Percentiles rank a stretch among this genome's conserved stretches.
Evolutionary conservation across 768 basidiomycete genomes (phyloP).

Genomic region (Pisolithus orientalis): DNA sequence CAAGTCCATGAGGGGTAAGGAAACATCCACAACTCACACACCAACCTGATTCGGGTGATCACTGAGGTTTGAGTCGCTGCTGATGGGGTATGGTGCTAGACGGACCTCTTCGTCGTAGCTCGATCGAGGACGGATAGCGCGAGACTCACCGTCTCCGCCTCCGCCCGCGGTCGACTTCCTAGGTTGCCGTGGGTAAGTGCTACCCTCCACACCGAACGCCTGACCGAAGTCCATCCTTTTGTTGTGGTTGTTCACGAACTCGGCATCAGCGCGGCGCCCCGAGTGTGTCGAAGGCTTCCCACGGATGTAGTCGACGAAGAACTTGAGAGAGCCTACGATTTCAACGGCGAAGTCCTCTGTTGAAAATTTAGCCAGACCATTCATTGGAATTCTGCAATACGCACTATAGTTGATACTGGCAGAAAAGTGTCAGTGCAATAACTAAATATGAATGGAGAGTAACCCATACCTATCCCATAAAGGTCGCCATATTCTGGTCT

Average conservation of each 20-base stretch:
- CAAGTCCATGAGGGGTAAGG: too few relatives aligned
- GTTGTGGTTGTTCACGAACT: conserved; percentile 18
- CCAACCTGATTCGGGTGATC: conserved; percentile 5
- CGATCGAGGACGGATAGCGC: conserved; percentile 9
- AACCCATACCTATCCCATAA: conserved; percentile 52
- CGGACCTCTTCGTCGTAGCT: conserved; percentile 39
- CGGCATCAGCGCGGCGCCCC: conserved; percentile 9
- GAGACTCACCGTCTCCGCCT: conserved; percentile 2
- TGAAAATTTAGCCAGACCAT: conserved; percentile 3
- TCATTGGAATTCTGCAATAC: conserved; percentile 8
- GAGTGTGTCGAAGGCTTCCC: conserved; percentile 26
- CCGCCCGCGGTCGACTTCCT: not conserved
- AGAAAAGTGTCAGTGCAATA: conserved; percentile 3
- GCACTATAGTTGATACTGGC: conserved; percentile 41
- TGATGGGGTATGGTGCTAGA: conserved; percentile 32
- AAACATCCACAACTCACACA: not conserved
- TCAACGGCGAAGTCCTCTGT: conserved; percentile 63
- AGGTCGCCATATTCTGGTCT: conserved; percentile 62
- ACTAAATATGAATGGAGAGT: not conserved
- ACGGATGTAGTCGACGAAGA: conserved; percentile 42
- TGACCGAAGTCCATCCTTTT: conserved; percentile 31
- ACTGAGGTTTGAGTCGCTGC: conserved; percentile 4
- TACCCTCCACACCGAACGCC: conserved; percentile 32
- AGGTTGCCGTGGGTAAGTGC: conserved; percentile 12
- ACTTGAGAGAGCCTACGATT: conserved; percentile 55